Conservation (phyloP, 345 rosid genomes). For the Arabis hirsuta region DNA sequence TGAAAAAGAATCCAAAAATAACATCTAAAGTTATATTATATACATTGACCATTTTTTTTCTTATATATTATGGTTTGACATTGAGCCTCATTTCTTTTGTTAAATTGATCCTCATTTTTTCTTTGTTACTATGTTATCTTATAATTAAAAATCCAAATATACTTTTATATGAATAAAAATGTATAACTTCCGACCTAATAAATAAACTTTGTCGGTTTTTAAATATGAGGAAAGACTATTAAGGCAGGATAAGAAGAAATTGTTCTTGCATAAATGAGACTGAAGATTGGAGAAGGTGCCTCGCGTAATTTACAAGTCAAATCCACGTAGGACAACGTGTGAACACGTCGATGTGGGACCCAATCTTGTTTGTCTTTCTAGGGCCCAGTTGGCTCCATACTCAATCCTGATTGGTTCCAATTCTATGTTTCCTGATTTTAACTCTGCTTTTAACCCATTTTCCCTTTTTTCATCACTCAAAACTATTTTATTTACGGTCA, state of each 20-base stretch:
- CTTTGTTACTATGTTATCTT: constrained; percentile 31
- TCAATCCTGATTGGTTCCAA: constrained; percentile 29
- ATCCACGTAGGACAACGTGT: constrained; percentile 66
- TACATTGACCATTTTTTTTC: constrained; percentile 19
- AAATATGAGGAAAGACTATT: constrained; percentile 4
- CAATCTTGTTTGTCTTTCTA: background rate
- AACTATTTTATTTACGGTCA: background rate
- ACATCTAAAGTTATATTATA: constrained; percentile 14
- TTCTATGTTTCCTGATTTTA: background rate
- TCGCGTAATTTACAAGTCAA: constrained; percentile 50
- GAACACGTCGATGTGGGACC: constrained; percentile 49
- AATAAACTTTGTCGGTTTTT: constrained; percentile 34
- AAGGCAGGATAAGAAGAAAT: background rate
- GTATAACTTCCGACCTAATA: background rate
- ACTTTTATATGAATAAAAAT: background rate
- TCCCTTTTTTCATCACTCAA: background rate
- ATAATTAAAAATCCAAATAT: background rate
- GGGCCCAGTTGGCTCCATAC: background rate
- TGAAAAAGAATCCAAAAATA: constrained; percentile 13
- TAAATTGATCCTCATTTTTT: constrained; percentile 14
- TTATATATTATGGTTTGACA: constrained; percentile 30
- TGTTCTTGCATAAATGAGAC: constrained; percentile 19
- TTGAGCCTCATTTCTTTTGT: constrained; percentile 4
- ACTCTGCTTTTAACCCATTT: constrained; percentile 3
- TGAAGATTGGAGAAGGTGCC: constrained; percentile 13